phyloP scores from a whole-genome alignment of 1,284 basidiomycete genomes.

The Calocybe gambosa region DNA sequence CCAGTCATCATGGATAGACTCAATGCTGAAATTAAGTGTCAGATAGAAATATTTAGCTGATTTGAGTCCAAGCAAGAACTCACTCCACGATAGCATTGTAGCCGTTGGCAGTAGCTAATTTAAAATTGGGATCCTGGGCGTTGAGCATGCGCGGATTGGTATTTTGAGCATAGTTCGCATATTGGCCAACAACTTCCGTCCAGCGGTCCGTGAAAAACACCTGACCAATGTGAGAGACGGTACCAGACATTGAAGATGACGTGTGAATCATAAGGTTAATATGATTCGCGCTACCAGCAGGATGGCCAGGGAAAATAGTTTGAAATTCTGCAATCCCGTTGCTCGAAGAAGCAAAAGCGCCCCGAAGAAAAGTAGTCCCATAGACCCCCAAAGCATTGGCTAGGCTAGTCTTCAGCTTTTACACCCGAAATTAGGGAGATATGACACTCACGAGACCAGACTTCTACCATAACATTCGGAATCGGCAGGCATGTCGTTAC shows the following conservation, averaged over 20 bases:
- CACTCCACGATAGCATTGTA: slow-evolving; percentile 28
- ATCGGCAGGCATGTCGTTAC: slow-evolving; percentile 52
- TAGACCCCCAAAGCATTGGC: slow-evolving; percentile 34
- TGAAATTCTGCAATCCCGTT: slow-evolving; percentile 49
- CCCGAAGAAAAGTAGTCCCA: slow-evolving; percentile 40
- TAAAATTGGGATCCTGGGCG: slow-evolving; percentile 26
- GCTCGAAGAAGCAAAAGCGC: slow-evolving; percentile 41
- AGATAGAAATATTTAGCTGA: background rate
- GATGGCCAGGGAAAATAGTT: slow-evolving; percentile 48
- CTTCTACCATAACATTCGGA: slow-evolving; percentile 48
- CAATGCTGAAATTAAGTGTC: slow-evolving; percentile 14
- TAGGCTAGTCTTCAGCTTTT: slow-evolving; percentile 12
- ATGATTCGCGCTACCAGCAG: slow-evolving; percentile 27
- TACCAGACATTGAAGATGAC: slow-evolving; percentile 17
- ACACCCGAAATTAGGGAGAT: background rate
- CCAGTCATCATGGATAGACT: slow-evolving; percentile 22
- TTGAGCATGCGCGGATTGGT: slow-evolving; percentile 27
- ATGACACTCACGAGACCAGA: slow-evolving; percentile 38
- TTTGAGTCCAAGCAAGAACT: slow-evolving; percentile 7
- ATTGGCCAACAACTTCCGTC: slow-evolving; percentile 27
- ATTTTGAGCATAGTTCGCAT: slow-evolving; percentile 24
- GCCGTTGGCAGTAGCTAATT: slow-evolving; percentile 23
- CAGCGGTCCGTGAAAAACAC: slow-evolving; percentile 36
- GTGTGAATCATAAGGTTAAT: slow-evolving; percentile 27
- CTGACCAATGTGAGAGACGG: slow-evolving; percentile 27